Base-by-base conservation (phyloP, 179 eudicot species). In the Spergularia azorica region DNA sequence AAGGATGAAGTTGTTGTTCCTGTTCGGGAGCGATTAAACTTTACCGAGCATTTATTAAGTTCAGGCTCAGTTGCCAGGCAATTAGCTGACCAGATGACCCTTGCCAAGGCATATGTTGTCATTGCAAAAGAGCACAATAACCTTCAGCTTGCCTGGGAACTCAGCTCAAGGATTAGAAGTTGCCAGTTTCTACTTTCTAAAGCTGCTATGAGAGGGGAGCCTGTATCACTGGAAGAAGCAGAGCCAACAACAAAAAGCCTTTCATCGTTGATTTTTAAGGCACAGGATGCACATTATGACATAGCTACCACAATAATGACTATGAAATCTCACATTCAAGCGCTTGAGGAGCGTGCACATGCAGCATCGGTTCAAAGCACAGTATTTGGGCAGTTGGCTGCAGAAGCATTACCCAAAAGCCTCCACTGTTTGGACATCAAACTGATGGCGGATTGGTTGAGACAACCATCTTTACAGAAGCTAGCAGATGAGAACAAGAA, bases 251-350 rank as follows among this genome's bases (percentile, higher is more conserved):
- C 90, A 14, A 85, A 79, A 81, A 86, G 87, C 73, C 74, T 90
- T 13, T 85, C 95, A 3, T 85, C 87, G 74, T 85, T 90, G 26
- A 84, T 90, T 63, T 84, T 83, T 76, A 89, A 92, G 84, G 91
- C 97, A 6, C 95, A 87, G 64, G 95, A 92, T 78, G 86, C 90
- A 67, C 95, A 92, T 79, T 92, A 89, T 73, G 97, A 92, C 90
- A 69, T 92, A 48, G 92, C 97, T 26, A 92, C 97, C 78, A 92
- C 95, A 21, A 80, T 92, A 54, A 84, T 86, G 85, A 92, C 97
- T 21, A 90, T 92, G 95, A 90, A 90, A 79, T 87, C 92, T 62
- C 97, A 92, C 76, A 92, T 92, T 72, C 95, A 90, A 81, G 97
- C 97, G n/a, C 93, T 92, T 58, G 95, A 92, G 76, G 91, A 89